Evolutionary conservation across 2,329 filamentous ascomycete species (phyloP).

Genomic region (Cladosporium velox): DNA sequence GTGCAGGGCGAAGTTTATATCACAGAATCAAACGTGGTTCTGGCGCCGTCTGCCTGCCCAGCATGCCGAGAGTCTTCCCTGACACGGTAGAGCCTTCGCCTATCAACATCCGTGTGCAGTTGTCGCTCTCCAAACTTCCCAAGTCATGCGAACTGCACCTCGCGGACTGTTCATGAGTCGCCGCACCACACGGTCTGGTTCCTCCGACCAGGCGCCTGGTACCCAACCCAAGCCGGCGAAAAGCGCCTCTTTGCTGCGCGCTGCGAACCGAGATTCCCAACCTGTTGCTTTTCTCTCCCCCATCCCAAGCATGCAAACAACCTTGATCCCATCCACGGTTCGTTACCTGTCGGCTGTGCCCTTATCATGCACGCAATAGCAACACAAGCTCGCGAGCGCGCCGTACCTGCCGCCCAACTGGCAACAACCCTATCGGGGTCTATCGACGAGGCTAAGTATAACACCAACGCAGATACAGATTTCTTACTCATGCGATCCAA

Average conservation of each 20-base stretch:
- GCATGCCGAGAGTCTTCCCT: not conserved
- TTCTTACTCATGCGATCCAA: not conserved
- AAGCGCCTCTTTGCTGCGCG: slow-evolving; percentile 8
- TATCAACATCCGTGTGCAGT: not conserved
- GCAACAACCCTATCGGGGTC: not conserved
- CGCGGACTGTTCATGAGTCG: slow-evolving; percentile 6
- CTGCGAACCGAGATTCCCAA: slow-evolving; percentile 15
- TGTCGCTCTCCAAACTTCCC: not conserved
- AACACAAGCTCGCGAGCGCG: slow-evolving; percentile 10
- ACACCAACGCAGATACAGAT: not conserved
- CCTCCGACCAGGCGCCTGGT: slow-evolving; percentile 16
- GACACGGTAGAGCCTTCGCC: not conserved
- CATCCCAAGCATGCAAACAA: slow-evolving; percentile 1
- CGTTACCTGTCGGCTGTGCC: slow-evolving; percentile 6
- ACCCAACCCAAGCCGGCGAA: not conserved
- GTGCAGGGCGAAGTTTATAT: slow-evolving; percentile 18
- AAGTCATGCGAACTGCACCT: slow-evolving; percentile 4
- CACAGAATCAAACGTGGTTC: slow-evolving; percentile 16
- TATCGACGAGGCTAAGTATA: not conserved
- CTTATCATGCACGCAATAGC: slow-evolving; percentile 19
- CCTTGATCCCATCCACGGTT: slow-evolving; percentile 4
- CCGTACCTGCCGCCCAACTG: slow-evolving; percentile 4
- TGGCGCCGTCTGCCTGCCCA: not conserved
- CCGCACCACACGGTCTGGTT: not conserved
- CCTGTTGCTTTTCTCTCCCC: not conserved